Percentiles rank a stretch among this genome's conserved stretches.
These are phyloP conservation scores for Botrytis fragariae DNA, from an alignment of 2,329 filamentous ascomycete genomes.

Conservation along the genomic window DNA sequence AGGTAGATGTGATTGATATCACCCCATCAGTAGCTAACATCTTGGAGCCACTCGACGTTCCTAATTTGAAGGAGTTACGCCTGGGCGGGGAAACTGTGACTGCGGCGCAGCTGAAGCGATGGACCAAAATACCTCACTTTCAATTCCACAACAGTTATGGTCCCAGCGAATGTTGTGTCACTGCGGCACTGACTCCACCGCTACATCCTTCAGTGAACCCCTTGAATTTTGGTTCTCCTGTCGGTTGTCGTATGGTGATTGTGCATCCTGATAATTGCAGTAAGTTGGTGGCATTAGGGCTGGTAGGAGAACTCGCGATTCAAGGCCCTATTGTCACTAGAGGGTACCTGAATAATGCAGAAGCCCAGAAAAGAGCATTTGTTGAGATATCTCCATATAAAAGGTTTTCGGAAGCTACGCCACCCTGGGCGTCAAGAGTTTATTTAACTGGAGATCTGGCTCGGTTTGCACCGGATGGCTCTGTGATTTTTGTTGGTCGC, in stretches of 20 bases:
- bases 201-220: background rate
- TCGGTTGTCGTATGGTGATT: constrained; percentile 35
- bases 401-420: background rate
- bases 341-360: constrained; percentile 28
- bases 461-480: constrained; percentile 48
- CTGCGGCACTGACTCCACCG: background rate
- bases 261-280: constrained; percentile 23
- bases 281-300: constrained; percentile 24
- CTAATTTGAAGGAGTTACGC: background rate
- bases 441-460: constrained; percentile 14
- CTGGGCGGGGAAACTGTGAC: background rate
- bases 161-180: constrained; percentile 8
- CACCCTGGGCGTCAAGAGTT: background rate
- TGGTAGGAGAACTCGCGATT: constrained; percentile 28
- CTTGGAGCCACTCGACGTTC: background rate
- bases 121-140: background rate
- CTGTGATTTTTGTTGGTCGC: constrained; percentile 57
- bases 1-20: background rate
- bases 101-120: background rate
- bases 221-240: background rate
- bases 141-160: constrained; percentile 28
- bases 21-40: background rate
- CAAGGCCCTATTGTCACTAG: constrained; percentile 28
- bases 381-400: background rate
- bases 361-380: background rate